Evolutionary conservation across 2,329 filamentous ascomycete species (phyloP), one percentile per base, ranked within the genome.

Genomic region (Colletotrichum aenigma): DNA sequence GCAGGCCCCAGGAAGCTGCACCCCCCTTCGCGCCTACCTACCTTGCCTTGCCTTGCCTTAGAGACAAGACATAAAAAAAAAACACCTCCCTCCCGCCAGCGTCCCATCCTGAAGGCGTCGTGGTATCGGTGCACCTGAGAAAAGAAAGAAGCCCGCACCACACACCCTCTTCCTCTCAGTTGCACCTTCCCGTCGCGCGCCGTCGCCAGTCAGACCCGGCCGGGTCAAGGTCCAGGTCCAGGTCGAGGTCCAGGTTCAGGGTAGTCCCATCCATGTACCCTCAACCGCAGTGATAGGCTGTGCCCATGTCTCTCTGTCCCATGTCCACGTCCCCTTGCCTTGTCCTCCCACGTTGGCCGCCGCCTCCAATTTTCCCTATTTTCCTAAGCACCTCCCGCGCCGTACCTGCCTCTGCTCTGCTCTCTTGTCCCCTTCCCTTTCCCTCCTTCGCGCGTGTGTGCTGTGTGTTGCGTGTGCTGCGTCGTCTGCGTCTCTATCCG

Each of bases 341-440:
- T 70, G 66, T 65, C 71, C 34, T 65, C 55, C 30, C 64, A 61
- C 30, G 32, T 71, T 70, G 58, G 55, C 30, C 38, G 32, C 58
- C 48, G 55, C 65, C 74, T 76, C 52, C 74, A 64, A 58, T 62
- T 70, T 70, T 76, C 36, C 74, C 61, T 64, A 66, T 48, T 75
- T 75, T 75, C 67, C 66, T 61, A 60, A 36, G 64, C 55, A 56
- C 64, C 74, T 75, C 73, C 73, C 70, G 70, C 48, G 30, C 70
- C 56, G 56, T 62, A 65, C 62, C 71, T 66, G 61, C 56, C 62
- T 52, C 36, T 34, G 28, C n/a, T 64, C 48, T 52, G 18, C 55
- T 48, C 21, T 32, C 24, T 67, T 65, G 61, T 28, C 71, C 65
- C 43, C 60, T 70, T 62, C 66, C 66, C 48, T 66, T 43, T 66